These are phyloP conservation scores for Pyrenochaeta sp. DNA, from an alignment of 2,329 filamentous ascomycete species.

Conservation along the genomic window DNA sequence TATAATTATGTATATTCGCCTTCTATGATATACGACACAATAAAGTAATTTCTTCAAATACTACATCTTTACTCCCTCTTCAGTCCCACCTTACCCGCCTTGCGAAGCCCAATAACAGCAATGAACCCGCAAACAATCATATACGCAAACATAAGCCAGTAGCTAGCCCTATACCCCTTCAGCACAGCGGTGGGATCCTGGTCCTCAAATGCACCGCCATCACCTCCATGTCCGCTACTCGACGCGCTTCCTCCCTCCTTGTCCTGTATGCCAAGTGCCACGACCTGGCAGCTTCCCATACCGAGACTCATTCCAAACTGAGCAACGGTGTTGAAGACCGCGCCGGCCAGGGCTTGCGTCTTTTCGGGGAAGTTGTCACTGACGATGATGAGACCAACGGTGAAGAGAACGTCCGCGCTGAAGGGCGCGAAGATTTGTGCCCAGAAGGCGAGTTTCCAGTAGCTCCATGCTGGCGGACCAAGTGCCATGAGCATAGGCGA, in stretches of 20 bases:
- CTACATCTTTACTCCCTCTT: conserved; percentile 32
- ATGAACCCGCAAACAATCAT: conserved; percentile 32
- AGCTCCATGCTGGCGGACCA: conserved; percentile 58
- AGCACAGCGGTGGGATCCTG: conserved; percentile 16
- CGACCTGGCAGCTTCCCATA: conserved; percentile 37
- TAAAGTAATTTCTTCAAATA: not conserved
- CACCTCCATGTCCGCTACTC: conserved; percentile 5
- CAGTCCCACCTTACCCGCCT: conserved; percentile 35
- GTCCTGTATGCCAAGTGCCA: conserved; percentile 29
- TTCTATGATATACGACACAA: too few species aligned
- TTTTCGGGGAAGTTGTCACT: conserved; percentile 64
- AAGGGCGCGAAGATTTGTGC: conserved; percentile 54
- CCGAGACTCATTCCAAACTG: conserved; percentile 62
- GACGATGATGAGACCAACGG: conserved; percentile 64
- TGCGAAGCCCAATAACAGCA: conserved; percentile 34
- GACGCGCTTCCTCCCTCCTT: conserved; percentile 8
- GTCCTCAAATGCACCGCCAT: conserved; percentile 9
- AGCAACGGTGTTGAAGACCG: conserved; percentile 67
- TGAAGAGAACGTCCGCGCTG: conserved; percentile 62
- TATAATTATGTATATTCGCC: not conserved
- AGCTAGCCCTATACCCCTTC: conserved; percentile 35
- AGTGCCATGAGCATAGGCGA: conserved; percentile 66
- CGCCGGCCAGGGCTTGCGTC: conserved; percentile 67
- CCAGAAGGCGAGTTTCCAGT: conserved; percentile 60
- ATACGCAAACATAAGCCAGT: conserved; percentile 38